Evolutionary conservation across 306 rosid species (phyloP), one percentile per base, ranked within the genome.

Genomic region (Prosopis cineraria): DNA sequence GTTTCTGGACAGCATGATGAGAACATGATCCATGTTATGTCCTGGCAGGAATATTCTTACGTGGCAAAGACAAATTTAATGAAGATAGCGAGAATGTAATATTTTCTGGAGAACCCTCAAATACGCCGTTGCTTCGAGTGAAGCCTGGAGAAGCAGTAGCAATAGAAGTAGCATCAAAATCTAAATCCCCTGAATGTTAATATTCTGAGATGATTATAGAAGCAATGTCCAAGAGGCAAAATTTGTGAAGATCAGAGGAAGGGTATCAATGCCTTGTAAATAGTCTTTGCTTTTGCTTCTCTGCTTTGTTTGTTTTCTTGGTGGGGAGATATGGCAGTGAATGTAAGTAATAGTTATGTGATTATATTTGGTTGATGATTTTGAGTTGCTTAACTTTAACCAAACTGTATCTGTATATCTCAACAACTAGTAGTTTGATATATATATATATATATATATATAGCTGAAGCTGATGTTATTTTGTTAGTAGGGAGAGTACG

Each of bases 21-120:
- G 37, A 59, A 12, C 19, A 59, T 59, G 36, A 29, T 59, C n/a
- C 66, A 14, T 59, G 37, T 59, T n/a, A 3, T 63, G 11, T 64
- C 1, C 29, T 36, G 44, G 70, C 93, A 94, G 98, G 97, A 72
- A 68, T 88, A 75, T 92, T 88, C 84, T 31, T 94, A 66, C 76
- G 31, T 37, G 87, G 89, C 59, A 91, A 83, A 53, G 93, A 85
- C 74, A 92, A 85, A 84, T 92, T 17, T 76, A 47, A 92, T 2
- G 96, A 92, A 77, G 91, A 92, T 4, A 62, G 80, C 37, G 91
- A 90, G 62, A 55, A 71, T 31, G 74, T 77, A 36, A 68, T 44
- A 17, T 25, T 58, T 22, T 47, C 68, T n/a, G 2, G 89, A 84
- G 31, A 79, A 52, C 59, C 81, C 75, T 80, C 87, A 39, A 90